These are phyloP conservation scores for Ustilago sp. DNA, from an alignment of 1,284 basidiomycete genomes.

Conservation along the genomic window DNA sequence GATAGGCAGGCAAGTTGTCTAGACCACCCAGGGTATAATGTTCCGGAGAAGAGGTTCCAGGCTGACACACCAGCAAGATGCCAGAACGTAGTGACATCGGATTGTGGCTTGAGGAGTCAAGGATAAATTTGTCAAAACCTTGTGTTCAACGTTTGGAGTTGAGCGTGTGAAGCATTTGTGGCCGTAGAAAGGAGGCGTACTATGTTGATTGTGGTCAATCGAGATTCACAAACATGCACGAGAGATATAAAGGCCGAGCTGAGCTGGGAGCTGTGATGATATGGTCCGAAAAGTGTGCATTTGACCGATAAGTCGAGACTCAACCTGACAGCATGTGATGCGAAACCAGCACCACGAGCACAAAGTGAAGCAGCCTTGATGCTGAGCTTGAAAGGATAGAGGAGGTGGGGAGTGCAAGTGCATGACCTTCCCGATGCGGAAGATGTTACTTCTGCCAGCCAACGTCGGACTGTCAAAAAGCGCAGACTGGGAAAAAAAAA, in stretches of 20 bases:
- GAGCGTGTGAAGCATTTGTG: conserved; percentile 8
- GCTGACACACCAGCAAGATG: neutral
- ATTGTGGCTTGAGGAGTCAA: conserved; percentile 1
- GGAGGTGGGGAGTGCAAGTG: neutral
- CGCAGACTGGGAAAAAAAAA: conserved; percentile 7
- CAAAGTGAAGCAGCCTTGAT: neutral
- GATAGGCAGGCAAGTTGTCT: conserved; percentile 1
- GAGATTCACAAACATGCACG: neutral
- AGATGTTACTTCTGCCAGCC: conserved; percentile 34
- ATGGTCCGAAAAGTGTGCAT: neutral
- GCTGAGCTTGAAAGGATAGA: neutral
- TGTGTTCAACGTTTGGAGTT: neutral
- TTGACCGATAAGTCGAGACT: neutral
- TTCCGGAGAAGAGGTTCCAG: neutral
- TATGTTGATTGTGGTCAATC: neutral
- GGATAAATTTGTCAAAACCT: conserved; percentile 3
- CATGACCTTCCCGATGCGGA: conserved; percentile 34
- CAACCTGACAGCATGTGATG: neutral
- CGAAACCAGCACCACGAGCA: neutral
- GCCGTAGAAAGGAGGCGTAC: conserved; percentile 2
- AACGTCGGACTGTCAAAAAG: conserved; percentile 40
- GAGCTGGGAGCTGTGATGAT: neutral
- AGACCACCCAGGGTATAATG: conserved; percentile 4
- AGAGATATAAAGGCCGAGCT: neutral
- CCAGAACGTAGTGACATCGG: neutral